phyloP scores from a whole-genome alignment of 306 rosid species.

The Alnus rubra region DNA sequence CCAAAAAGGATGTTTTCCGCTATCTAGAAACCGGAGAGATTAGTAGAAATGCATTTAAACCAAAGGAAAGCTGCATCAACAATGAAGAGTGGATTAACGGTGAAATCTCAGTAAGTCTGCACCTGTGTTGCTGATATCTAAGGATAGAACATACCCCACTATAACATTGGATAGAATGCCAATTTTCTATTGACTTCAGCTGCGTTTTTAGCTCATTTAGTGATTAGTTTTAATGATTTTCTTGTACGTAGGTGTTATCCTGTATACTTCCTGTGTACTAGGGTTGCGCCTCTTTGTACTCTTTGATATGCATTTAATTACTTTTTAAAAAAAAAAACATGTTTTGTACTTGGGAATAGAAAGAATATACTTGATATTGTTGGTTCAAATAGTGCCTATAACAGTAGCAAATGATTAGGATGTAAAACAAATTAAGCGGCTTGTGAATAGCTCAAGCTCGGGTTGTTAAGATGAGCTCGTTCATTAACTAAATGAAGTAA shows the following conservation, averaged over 20 bases:
- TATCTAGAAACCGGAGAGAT: constrained; percentile 49
- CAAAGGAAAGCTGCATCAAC: constrained; percentile 29
- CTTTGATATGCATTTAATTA: too few relatives aligned
- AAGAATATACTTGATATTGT: background rate
- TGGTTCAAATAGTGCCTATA: background rate
- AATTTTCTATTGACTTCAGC: background rate
- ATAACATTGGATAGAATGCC: background rate
- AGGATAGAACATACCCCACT: background rate
- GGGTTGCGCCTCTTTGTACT: too few relatives aligned
- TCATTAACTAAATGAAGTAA: too few relatives aligned
- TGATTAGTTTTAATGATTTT: too few relatives aligned
- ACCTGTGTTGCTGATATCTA: background rate
- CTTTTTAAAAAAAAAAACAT: background rate
- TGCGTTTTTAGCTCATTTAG: too few relatives aligned
- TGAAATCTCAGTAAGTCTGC: constrained; percentile 37
- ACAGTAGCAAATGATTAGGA: background rate
- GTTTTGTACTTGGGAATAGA: background rate
- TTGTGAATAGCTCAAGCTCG: too few relatives aligned
- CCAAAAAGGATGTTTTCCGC: constrained; percentile 41
- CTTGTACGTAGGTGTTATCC: too few relatives aligned
- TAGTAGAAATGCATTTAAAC: constrained; percentile 41
- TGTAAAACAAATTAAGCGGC: too few relatives aligned
- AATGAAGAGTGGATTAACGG: constrained; percentile 25
- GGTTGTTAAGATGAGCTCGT: too few relatives aligned
- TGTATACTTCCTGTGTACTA: too few relatives aligned